phyloP scores from a whole-genome alignment of 345 rosid species.

The Clarkia xantiana region DNA sequence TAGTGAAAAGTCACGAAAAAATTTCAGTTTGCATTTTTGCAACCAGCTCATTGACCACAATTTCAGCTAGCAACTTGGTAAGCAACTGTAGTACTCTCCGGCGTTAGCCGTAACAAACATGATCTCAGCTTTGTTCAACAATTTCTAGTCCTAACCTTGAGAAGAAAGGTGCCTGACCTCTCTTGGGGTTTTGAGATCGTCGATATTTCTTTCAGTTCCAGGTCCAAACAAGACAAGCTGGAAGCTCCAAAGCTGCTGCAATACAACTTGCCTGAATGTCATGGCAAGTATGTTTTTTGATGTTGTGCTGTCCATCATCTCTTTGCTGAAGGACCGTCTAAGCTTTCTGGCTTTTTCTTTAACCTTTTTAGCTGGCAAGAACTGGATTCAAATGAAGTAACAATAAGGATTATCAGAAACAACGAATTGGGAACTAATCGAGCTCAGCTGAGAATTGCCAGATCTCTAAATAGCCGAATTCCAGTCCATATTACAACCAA shows the following conservation, averaged over 20 bases:
- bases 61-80: background rate
- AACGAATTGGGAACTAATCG: too few species aligned
- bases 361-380: constrained; percentile 71
- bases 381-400: constrained; percentile 24
- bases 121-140: too few species aligned
- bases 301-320: constrained; percentile 24
- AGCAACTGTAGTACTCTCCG: background rate
- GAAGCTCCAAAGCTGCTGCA: constrained; percentile 64
- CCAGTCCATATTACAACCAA: too few species aligned
- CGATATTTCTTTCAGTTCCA: constrained; percentile 60
- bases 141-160: background rate
- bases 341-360: constrained; percentile 54
- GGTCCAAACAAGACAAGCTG: constrained; percentile 54
- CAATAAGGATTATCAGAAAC: background rate
- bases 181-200: constrained; percentile 47
- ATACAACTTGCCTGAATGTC: constrained; percentile 81
- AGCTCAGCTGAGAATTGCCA: too few species aligned
- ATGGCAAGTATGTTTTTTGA: constrained; percentile 64
- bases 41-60: too few species aligned
- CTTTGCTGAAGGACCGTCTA: constrained; percentile 25
- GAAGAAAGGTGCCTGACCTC: constrained; percentile 39
- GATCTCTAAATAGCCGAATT: too few species aligned
- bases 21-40: too few species aligned
- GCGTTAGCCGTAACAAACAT: too few species aligned
- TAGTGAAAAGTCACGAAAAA: too few species aligned